phyloP scores from a whole-genome alignment of 2,329 filamentous ascomycete genomes.

The Colletotrichum abscissum region DNA sequence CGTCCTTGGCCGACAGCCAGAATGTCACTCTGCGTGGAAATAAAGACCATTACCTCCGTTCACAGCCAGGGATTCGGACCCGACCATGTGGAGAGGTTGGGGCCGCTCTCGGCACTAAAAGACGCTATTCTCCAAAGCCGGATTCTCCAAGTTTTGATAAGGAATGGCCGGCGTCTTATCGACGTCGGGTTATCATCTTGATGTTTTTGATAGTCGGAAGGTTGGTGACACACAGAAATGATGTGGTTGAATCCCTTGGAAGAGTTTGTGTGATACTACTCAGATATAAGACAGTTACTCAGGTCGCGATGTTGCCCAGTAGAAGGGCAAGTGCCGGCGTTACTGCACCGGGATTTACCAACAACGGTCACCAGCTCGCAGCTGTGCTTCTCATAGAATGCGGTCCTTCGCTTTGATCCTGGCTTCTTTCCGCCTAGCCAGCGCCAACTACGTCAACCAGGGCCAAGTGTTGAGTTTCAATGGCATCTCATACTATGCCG shows the following conservation, averaged over 20 bases:
- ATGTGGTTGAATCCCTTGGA: not conserved
- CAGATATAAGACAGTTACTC: not conserved
- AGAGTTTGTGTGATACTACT: not conserved
- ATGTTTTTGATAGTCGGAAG: not conserved
- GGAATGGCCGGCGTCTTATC: not conserved
- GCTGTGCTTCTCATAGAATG: not conserved
- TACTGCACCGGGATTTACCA: not conserved
- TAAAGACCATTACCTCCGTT: not conserved
- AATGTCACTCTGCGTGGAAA: not conserved
- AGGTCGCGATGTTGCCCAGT: not conserved
- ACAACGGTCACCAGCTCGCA: not conserved
- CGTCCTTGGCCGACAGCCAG: not conserved
- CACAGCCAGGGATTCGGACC: not conserved
- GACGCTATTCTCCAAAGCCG: not conserved
- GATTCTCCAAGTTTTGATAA: not conserved
- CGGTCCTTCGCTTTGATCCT: not conserved
- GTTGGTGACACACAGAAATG: not conserved
- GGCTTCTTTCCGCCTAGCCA: not conserved
- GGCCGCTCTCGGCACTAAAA: not conserved
- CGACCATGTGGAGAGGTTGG: not conserved
- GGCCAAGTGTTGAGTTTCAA: not conserved
- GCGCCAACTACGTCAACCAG: not conserved
- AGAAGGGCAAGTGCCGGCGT: not conserved
- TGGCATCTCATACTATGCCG: conserved; percentile 25
- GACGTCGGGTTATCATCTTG: not conserved